A percentile compares a stretch with the other conserved stretches of the same genome.
phyloP scores from a whole-genome alignment of 805 yeast genomes.

The Candida germanica region DNA sequence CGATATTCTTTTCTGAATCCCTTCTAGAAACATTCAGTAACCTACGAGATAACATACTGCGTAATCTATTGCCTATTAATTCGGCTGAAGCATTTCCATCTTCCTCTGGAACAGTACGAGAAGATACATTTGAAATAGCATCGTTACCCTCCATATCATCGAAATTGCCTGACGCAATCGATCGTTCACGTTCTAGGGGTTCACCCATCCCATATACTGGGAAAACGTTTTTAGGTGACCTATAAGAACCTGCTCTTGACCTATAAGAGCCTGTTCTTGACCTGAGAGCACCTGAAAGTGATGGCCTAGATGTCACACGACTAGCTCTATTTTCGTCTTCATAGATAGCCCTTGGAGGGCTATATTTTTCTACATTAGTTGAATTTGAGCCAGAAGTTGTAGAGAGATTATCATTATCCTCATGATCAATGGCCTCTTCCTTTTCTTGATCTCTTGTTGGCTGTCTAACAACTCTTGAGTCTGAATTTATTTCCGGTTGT shows the following conservation, averaged over 20 bases:
- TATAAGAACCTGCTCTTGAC: conserved; percentile 4
- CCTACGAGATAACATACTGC: conserved; percentile 7
- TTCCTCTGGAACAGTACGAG: not conserved
- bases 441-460: not conserved
- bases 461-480: conserved; percentile 69
- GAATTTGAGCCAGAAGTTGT: conserved; percentile 4
- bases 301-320: conserved; percentile 1
- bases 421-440: not conserved
- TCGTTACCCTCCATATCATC: not conserved
- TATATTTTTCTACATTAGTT: conserved; percentile 5
- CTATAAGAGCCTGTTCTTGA: not conserved
- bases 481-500: conserved; percentile 74
- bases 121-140: conserved; percentile 18
- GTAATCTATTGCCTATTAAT: conserved; percentile 10
- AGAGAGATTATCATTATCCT: conserved; percentile 6
- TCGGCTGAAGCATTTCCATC: conserved; percentile 8
- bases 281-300: not conserved
- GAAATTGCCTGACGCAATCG: conserved; percentile 45
- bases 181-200: conserved; percentile 53
- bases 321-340: conserved; percentile 3
- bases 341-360: conserved; percentile 10
- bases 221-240: conserved; percentile 73
- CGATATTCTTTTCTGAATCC: conserved; percentile 4
- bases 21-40: not conserved
- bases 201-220: conserved; percentile 79